phyloP scores from a whole-genome alignment of 345 rosid species.

The Citropsis articulata region DNA sequence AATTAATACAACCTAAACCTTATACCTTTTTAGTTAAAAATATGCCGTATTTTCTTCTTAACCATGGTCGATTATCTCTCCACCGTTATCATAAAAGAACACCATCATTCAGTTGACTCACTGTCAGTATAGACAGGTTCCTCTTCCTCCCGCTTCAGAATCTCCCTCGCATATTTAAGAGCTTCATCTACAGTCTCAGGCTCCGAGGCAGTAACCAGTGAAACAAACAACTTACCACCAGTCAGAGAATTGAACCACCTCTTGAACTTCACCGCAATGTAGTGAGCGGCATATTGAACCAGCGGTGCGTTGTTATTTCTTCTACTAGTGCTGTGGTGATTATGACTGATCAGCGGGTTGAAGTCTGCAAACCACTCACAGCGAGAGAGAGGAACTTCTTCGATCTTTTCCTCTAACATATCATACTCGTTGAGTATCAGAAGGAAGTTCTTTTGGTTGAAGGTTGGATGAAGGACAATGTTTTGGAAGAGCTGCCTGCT shows the following conservation, averaged over 20 bases:
- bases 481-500: too few relatives aligned
- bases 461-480: conserved; percentile 55
- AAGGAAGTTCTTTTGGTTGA: conserved; percentile 69
- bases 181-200: conserved; percentile 57
- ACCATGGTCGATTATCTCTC: too few relatives aligned
- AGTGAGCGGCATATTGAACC: conserved; percentile 69
- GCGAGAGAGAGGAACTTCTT: conserved; percentile 44
- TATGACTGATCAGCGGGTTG: conserved; percentile 53
- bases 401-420: conserved; percentile 74
- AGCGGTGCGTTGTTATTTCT: conserved; percentile 39
- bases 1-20: too few relatives aligned
- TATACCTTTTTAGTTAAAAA: too few relatives aligned
- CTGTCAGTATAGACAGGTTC: conserved; percentile 1
- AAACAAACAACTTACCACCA: conserved; percentile 56
- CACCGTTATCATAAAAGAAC: too few relatives aligned
- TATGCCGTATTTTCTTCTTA: too few relatives aligned
- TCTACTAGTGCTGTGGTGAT: conserved; percentile 20
- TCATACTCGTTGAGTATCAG: conserved; percentile 77
- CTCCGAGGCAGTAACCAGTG: conserved; percentile 49
- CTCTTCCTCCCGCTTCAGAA: conserved; percentile 56
- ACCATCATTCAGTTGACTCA: too few relatives aligned
- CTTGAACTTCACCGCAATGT: conserved; percentile 70
- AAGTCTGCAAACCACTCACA: conserved; percentile 88
- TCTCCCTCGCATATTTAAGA: conserved; percentile 59
- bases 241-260: conserved; percentile 47